These are phyloP conservation scores for Rubia tinctorum DNA, from an alignment of 305 asterid genomes.

Conservation along the genomic window DNA sequence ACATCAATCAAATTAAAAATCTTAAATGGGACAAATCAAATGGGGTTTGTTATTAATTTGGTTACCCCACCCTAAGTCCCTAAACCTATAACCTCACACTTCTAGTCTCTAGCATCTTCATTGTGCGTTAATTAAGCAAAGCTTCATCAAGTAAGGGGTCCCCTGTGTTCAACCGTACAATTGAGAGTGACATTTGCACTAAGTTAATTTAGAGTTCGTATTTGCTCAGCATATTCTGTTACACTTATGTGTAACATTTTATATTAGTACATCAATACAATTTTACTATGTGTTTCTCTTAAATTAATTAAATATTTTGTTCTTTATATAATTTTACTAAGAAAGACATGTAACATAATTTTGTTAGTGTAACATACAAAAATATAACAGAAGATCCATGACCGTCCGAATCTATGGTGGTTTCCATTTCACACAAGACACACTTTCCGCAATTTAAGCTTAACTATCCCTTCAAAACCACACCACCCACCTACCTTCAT, in stretches of 20 bases:
- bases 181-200: neutral
- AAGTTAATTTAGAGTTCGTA: too few species aligned
- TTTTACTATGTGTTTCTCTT: too few species aligned
- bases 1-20: too few species aligned
- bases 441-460: neutral
- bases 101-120: neutral
- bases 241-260: too few species aligned
- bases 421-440: neutral
- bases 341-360: too few species aligned
- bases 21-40: constrained; percentile 5
- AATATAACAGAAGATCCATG: too few species aligned
- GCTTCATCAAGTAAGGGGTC: neutral
- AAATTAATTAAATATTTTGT: too few species aligned
- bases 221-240: too few species aligned
- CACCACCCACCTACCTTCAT: neutral
- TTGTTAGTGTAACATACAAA: too few species aligned
- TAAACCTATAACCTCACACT: neutral
- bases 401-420: too few species aligned
- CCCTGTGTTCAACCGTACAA: constrained; percentile 3
- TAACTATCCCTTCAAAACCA: neutral
- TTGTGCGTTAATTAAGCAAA: neutral
- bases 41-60: neutral
- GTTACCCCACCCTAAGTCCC: neutral
- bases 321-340: too few species aligned
- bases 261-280: too few species aligned